Conservation (phyloP, 2,329 filamentous ascomycete species). For the Colletotrichum agaves region DNA sequence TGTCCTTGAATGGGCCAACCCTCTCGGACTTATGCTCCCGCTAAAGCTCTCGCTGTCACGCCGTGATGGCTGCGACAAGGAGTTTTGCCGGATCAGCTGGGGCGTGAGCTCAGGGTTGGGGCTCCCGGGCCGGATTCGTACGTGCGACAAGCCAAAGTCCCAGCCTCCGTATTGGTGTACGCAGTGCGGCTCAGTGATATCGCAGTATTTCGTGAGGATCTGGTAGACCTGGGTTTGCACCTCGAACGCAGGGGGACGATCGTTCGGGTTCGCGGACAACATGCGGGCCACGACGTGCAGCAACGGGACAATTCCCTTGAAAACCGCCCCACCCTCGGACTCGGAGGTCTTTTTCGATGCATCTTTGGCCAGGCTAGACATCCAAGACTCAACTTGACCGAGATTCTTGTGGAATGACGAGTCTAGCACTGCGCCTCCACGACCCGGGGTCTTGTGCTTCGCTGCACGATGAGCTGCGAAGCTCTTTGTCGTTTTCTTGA, state of each 20-base stretch:
- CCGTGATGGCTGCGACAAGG: slow-evolving; percentile 32
- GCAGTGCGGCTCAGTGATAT: slow-evolving; percentile 63
- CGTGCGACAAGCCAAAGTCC: slow-evolving; percentile 45
- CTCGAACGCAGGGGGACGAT: slow-evolving; percentile 63
- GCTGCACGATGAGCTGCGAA: slow-evolving; percentile 74
- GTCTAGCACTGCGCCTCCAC: slow-evolving; percentile 72
- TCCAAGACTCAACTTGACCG: slow-evolving; percentile 76
- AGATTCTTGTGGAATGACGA: slow-evolving; percentile 79
- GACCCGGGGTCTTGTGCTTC: slow-evolving; percentile 68
- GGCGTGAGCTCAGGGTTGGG: slow-evolving; percentile 30
- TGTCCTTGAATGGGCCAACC: slow-evolving; percentile 45
- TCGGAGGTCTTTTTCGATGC: slow-evolving; percentile 58
- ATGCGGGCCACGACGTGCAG: slow-evolving; percentile 65
- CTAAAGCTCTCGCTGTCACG: slow-evolving; percentile 37
- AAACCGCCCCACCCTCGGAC: slow-evolving; percentile 56
- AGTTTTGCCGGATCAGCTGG: slow-evolving; percentile 31
- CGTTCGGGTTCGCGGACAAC: slow-evolving; percentile 61
- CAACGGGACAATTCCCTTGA: slow-evolving; percentile 62
- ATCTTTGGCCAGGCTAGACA: slow-evolving; percentile 69
- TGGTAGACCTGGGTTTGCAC: slow-evolving; percentile 64
- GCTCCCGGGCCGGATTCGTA: slow-evolving; percentile 37
- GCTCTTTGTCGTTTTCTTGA: slow-evolving; percentile 73
- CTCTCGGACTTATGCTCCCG: slow-evolving; percentile 39
- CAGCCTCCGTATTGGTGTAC: slow-evolving; percentile 59
- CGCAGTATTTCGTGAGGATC: slow-evolving; percentile 61